Base-by-base conservation (phyloP, 2,329 filamentous ascomycete genomes). In the Penicillium glabrum region DNA sequence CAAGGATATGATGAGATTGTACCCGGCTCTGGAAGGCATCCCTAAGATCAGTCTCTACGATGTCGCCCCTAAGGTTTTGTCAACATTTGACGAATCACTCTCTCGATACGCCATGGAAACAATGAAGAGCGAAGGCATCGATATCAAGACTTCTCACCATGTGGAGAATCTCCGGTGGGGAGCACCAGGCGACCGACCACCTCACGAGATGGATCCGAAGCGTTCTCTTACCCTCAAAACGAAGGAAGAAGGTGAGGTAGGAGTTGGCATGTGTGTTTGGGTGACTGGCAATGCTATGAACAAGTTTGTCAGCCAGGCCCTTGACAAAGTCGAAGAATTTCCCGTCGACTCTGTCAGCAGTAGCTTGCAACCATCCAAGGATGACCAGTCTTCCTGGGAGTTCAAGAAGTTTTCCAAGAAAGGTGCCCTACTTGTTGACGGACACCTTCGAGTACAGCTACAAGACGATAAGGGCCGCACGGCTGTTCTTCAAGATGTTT, bases 211-310 rank as follows among this genome's bases (percentile, higher is more conserved):
- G 66, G 74, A 78, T 41, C 72, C 77, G 1, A 78, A 80, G 54
- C 69, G 75, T 8, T 72, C 75, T 49, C 69, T 79, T 13, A 87
- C 84, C 0, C 71, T 87, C 35, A 81, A 77, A 11, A 75, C 83
- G 3, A 79, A 82, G 57, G 83, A 86, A 61, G 80, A 84, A 54
- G 84, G 83, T 1, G 82, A 86, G 46, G 71, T 84, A 2, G 83
- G 83, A 0, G 76, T 84, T 1, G 83, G 83, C 1, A 84, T 86
- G 82, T 83, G 76, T 54, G 83, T 86, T 10, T 87, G 84, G 84
- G 81, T 75, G 14, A 75, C 73, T 0, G 73, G 73, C 1, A 76
- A 74, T 29, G 65, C 69, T 2, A 72, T 73, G 71, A 71, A 72
- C 44, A 67, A 68, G 41, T 68, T 75, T 21, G 53, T 75, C 31